phyloP scores from a whole-genome alignment of 2,329 filamentous ascomycete species.

The Alternaria alternata region DNA sequence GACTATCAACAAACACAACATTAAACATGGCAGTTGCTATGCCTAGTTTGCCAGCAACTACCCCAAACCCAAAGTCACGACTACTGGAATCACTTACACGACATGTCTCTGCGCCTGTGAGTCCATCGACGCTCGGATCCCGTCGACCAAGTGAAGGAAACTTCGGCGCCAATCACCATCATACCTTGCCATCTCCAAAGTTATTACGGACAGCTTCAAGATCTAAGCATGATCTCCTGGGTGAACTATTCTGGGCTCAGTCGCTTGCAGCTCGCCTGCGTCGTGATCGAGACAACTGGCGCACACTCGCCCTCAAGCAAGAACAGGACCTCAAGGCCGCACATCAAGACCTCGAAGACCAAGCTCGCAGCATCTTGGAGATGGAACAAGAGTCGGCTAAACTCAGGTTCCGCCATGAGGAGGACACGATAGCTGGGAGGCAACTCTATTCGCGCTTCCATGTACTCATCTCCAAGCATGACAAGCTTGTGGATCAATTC shows the following conservation, averaged over 20 bases:
- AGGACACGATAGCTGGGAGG: slow-evolving; percentile 1
- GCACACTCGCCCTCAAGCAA: slow-evolving; percentile 6
- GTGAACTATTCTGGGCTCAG: slow-evolving; percentile 9
- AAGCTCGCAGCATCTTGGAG: background rate
- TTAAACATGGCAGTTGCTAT: background rate
- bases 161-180: background rate
- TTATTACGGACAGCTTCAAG: background rate
- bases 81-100: slow-evolving; percentile 4
- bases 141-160: background rate
- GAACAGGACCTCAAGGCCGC: background rate
- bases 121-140: background rate
- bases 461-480: slow-evolving; percentile 3
- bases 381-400: slow-evolving; percentile 1
- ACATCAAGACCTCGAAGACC: slow-evolving; percentile 3
- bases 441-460: slow-evolving; percentile 4
- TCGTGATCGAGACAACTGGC: slow-evolving; percentile 16
- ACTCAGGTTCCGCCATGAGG: slow-evolving; percentile 9
- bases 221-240: slow-evolving; percentile 1
- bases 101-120: slow-evolving; percentile 16
- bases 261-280: slow-evolving; percentile 12
- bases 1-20: background rate
- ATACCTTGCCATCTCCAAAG: background rate
- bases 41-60: background rate
- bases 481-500: slow-evolving; percentile 16
- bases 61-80: slow-evolving; percentile 3